Evolutionary conservation across 2,329 filamentous ascomycete genomes (phyloP), one percentile per base, ranked within the genome.

Genomic region (Blastomyces percursus): DNA sequence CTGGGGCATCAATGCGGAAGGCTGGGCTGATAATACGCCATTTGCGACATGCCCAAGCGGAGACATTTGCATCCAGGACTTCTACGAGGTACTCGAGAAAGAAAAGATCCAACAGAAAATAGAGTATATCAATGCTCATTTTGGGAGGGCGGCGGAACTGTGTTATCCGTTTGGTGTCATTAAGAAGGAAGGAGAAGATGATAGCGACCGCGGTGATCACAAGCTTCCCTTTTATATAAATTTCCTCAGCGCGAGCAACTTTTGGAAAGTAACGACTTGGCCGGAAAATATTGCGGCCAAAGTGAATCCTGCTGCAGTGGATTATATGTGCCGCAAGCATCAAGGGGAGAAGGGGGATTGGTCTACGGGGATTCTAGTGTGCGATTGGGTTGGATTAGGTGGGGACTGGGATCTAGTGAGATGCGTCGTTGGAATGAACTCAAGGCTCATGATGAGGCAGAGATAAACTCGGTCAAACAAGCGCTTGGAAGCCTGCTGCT

Each of bases 201-300:
- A 61, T 67, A 12, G 71, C 72, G 65, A 78, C 74, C 54, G 77
- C 80, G 55, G 32, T 11, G 19, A 79, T 78, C 59, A 78, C 72
- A 46, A 76, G 74, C 71, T 72, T 19, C 90, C 91, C 0, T 82
- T 96, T 68, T 96, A 89, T 70, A 79, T 97, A 75, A 99, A 97
- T 75, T 97, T 96, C 73, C 75, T 96, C 65, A 91, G 83, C 68
- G 94, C 88, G 0, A 93, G 88, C 74, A 96, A 96, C 77, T 97
- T 97, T 79, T 97, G 93, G 86, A 92, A 90, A 67, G 81, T 87
- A 1, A 86, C 84, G 62, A 96, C 91, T 75, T 99, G 94, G 94
- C 94, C 94, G 0, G 92, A 96, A 75, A 87, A 84, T 71, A 90
- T 99, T 73, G 93, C 94, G 0, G 87, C 85, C 24, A 90, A 89